These are phyloP conservation scores for Fusarium graminum DNA, from an alignment of 2,329 filamentous ascomycete species.

Conservation along the genomic window DNA sequence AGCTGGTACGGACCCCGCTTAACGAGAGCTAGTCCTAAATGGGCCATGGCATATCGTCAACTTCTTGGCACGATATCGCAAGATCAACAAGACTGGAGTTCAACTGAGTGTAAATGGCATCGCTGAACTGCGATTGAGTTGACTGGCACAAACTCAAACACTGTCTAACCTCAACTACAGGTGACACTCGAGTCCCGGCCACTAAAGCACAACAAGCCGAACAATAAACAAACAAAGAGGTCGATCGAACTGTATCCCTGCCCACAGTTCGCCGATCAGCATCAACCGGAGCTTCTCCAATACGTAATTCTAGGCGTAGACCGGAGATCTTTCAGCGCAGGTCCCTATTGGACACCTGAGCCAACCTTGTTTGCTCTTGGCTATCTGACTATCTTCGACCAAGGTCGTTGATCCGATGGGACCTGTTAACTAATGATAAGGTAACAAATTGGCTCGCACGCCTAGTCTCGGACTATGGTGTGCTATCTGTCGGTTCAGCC, in stretches of 20 bases:
- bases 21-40: conserved; percentile 12
- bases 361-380: conserved; percentile 9
- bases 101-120: neutral
- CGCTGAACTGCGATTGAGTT: too few relatives aligned
- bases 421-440: conserved; percentile 37
- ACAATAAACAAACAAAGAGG: conserved; percentile 8
- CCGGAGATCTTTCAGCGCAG: neutral
- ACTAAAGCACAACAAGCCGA: neutral
- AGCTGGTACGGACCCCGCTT: neutral
- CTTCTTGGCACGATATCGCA: conserved; percentile 1
- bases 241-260: conserved; percentile 16
- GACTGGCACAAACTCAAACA: too few relatives aligned
- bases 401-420: conserved; percentile 6
- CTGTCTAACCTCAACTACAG: too few relatives aligned
- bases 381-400: conserved; percentile 14
- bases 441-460: conserved; percentile 27
- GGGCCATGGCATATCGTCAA: neutral
- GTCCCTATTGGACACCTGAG: conserved; percentile 14
- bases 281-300: conserved; percentile 1
- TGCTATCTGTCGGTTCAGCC: neutral
- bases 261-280: conserved; percentile 17
- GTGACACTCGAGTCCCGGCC: neutral
- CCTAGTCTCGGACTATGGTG: conserved; percentile 10
- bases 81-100: neutral
- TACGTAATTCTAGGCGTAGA: conserved; percentile 24